Percentiles rank a stretch among this genome's conserved stretches.
phyloP scores from a whole-genome alignment of 139 green algal species.

The Tetratostichococcus sp. region DNA sequence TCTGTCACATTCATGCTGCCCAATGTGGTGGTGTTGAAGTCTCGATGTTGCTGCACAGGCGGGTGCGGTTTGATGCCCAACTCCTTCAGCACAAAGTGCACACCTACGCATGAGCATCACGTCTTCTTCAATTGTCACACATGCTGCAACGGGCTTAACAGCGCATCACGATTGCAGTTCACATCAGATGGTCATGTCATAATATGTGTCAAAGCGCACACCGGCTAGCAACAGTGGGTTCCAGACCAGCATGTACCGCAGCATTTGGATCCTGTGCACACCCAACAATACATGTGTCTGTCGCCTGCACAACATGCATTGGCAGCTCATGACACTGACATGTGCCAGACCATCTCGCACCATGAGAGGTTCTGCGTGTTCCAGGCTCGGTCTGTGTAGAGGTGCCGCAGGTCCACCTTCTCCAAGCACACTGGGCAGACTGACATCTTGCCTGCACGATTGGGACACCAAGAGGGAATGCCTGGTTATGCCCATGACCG shows the following conservation, averaged over 20 bases:
- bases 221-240: slow-evolving; percentile 58
- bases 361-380: slow-evolving; percentile 67
- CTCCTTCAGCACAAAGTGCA: slow-evolving; percentile 53
- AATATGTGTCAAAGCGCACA: neutral
- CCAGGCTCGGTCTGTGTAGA: slow-evolving; percentile 65
- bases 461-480: too few relatives aligned
- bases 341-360: slow-evolving; percentile 16
- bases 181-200: neutral
- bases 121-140: neutral
- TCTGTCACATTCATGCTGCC: too few relatives aligned
- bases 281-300: neutral
- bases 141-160: neutral
- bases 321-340: neutral
- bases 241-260: slow-evolving; percentile 76
- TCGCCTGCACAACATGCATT: too few relatives aligned
- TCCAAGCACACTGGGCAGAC: slow-evolving; percentile 69
- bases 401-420: slow-evolving; percentile 63
- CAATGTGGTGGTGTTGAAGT: too few relatives aligned
- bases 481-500: slow-evolving; percentile 38
- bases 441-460: slow-evolving; percentile 72
- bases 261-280: slow-evolving; percentile 64
- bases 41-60: too few relatives aligned
- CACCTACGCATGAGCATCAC: neutral
- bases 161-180: neutral
- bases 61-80: slow-evolving; percentile 19